Conservation (phyloP, 1,284 basidiomycete species). For the Cutaneotrichosporon dermatis region DNA sequence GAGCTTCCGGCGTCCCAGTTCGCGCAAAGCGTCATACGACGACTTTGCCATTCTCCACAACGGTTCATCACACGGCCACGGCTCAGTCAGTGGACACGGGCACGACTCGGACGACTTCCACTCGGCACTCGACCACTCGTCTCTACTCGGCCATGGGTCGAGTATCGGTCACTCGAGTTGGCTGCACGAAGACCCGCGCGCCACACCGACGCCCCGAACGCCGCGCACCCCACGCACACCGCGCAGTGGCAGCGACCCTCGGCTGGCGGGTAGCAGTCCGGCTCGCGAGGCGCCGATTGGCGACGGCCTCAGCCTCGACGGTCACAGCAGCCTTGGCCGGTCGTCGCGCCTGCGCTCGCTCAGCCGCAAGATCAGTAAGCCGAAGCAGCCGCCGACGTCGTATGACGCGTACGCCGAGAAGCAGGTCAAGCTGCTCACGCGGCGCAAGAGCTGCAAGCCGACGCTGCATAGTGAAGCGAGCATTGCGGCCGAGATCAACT, state of each 20-base stretch:
- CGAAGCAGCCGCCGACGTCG: slow-evolving; percentile 31
- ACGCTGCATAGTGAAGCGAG: slow-evolving; percentile 31
- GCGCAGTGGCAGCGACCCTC: background rate
- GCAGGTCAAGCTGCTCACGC: slow-evolving; percentile 25
- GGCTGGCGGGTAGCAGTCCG: slow-evolving; percentile 5
- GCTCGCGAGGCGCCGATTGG: slow-evolving; percentile 5
- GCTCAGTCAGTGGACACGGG: background rate
- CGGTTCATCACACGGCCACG: background rate
- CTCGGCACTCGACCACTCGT: slow-evolving; percentile 2
- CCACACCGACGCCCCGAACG: background rate
- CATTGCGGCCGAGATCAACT: slow-evolving; percentile 29
- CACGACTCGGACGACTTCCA: slow-evolving; percentile 1
- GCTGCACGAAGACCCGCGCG: slow-evolving; percentile 1
- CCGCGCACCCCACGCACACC: background rate
- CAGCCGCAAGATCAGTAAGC: slow-evolving; percentile 17
- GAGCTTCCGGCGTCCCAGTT: no score
- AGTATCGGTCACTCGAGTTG: background rate
- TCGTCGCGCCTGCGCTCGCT: slow-evolving; percentile 5
- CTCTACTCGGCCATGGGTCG: background rate
- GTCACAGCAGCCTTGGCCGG: background rate
- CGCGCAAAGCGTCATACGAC: background rate
- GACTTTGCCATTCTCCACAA: background rate
- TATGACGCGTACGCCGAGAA: slow-evolving; percentile 34
- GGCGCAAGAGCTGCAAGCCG: slow-evolving; percentile 30
- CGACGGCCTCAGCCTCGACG: slow-evolving; percentile 3